Evolutionary conservation across 2,329 filamentous ascomycete genomes (phyloP).

Genomic region (Phyllosticta paracitricarpa): DNA sequence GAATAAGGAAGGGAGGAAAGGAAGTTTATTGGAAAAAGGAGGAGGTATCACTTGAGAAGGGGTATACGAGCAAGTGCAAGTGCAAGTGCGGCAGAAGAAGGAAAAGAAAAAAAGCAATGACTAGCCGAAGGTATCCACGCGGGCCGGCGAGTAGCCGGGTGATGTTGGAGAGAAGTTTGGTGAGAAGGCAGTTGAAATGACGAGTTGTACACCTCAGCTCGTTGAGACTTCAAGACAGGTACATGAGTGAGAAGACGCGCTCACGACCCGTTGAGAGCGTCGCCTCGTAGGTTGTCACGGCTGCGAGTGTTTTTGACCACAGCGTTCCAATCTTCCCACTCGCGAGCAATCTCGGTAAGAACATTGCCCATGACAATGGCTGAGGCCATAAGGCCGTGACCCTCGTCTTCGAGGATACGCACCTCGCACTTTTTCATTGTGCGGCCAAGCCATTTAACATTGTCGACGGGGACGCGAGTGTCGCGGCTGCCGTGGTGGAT

Average conservation of each 20-base stretch:
- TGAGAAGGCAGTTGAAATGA: not conserved
- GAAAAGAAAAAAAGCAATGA: not conserved
- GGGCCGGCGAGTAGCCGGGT: not conserved
- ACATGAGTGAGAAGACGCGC: not conserved
- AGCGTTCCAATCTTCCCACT: conserved; percentile 53
- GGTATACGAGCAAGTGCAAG: not conserved
- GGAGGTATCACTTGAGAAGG: not conserved
- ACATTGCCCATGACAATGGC: conserved; percentile 87
- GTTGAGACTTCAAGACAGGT: not conserved
- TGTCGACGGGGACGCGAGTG: conserved; percentile 85
- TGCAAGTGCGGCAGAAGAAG: not conserved
- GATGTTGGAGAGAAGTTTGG: not conserved
- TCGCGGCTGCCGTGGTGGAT: conserved; percentile 92
- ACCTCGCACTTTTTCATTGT: conserved; percentile 92
- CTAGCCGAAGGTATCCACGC: not conserved
- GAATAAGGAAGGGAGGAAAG: not conserved
- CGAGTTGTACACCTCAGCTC: not conserved
- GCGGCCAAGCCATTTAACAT: conserved; percentile 88
- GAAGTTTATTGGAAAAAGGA: not conserved
- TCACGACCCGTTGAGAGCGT: conserved; percentile 1
- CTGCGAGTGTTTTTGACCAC: conserved; percentile 12
- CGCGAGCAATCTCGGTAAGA: conserved; percentile 85
- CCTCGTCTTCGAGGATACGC: conserved; percentile 78
- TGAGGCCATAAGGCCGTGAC: conserved; percentile 92
- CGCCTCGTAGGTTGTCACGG: conserved; percentile 5